phyloP scores from a whole-genome alignment of 2,329 filamentous ascomycete species.

The Coniochaeta sp. region DNA sequence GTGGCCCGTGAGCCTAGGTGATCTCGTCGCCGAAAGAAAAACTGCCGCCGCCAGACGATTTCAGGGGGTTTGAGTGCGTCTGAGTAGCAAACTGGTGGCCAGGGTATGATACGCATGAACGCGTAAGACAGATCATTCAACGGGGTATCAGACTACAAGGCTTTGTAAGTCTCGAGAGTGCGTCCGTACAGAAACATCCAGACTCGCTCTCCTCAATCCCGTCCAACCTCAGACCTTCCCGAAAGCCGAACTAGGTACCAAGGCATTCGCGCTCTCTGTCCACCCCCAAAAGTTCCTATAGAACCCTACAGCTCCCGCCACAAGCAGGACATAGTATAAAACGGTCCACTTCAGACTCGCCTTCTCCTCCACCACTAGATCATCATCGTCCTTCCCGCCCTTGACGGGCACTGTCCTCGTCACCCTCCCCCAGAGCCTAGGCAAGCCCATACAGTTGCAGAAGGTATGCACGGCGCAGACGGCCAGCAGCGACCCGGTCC shows the following conservation, averaged over 20 bases:
- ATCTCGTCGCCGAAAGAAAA: not conserved
- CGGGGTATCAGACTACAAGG: not conserved
- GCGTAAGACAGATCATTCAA: not conserved
- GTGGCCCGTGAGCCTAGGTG: not conserved
- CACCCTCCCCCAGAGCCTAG: constrained; percentile 75
- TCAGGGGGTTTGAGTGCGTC: not conserved
- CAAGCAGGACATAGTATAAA: constrained; percentile 70
- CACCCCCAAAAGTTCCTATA: constrained; percentile 57
- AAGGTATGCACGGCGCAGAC: constrained; percentile 75
- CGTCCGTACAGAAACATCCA: not conserved
- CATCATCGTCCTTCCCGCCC: constrained; percentile 12
- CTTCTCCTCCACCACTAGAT: constrained; percentile 1
- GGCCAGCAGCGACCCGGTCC: constrained; percentile 73
- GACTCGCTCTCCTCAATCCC: not conserved
- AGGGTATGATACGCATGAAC: not conserved
- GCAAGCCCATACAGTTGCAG: constrained; percentile 89
- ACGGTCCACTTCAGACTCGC: constrained; percentile 53
- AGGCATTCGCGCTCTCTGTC: constrained; percentile 14
- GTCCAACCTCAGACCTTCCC: not conserved
- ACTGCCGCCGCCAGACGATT: not conserved
- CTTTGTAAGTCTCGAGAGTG: not conserved
- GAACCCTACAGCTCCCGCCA: constrained; percentile 65
- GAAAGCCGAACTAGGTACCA: constrained; percentile 12
- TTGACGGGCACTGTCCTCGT: constrained; percentile 6
- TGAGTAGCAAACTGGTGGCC: not conserved